Evolutionary conservation across 306 rosid genomes (phyloP), one percentile per base, ranked within the genome.

Genomic region (Hippophae rhamnoides): DNA sequence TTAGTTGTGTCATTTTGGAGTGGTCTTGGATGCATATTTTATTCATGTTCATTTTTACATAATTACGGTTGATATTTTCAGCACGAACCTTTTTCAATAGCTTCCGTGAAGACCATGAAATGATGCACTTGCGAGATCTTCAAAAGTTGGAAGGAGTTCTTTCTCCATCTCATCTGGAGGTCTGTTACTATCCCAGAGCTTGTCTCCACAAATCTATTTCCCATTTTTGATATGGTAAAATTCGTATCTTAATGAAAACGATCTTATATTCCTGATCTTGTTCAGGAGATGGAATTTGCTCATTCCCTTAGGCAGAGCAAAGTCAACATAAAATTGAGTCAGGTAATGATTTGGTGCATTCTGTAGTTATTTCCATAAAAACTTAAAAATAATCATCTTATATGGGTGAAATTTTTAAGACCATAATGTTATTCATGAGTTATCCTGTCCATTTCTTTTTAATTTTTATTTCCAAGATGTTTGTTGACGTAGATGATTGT

Each of bases 281-380:
- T 56, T 52, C 60, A 86, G 99, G 99, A 93, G 80, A 93, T 93
- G 95, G 95, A 93, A 66, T 93, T 93, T 41, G 95, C 99, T 57
- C 97, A 88, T 77, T 73, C 97, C 7, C 93, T 88, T 52, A 81
- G 96, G 81, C 72, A 83, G 72, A 72, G 86, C 79, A 92, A 92
- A 76, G 88, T 92, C 77, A 87, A 79, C 77, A 92, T 92, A 60
- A 92, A 92, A 86, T 85, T 92, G 65, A 87, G 98, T 73, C 87
- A 80, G 95, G 98, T 87, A 85, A 68, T 52, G 45, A 55, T 63
- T 59, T 49, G 60, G 61, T 67, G 76, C 64, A 59, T 44, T 55
- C 49, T 73, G 13, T 54, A 48, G 49, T 43, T 6, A 18, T 18
- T 1, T 18, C 23, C 23, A 18, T 18, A 18, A 18, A 18, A 18